Evolutionary conservation across 129 eudicot species (phyloP), one percentile per base, ranked within the genome.

Genomic region (Apium graveolens): DNA sequence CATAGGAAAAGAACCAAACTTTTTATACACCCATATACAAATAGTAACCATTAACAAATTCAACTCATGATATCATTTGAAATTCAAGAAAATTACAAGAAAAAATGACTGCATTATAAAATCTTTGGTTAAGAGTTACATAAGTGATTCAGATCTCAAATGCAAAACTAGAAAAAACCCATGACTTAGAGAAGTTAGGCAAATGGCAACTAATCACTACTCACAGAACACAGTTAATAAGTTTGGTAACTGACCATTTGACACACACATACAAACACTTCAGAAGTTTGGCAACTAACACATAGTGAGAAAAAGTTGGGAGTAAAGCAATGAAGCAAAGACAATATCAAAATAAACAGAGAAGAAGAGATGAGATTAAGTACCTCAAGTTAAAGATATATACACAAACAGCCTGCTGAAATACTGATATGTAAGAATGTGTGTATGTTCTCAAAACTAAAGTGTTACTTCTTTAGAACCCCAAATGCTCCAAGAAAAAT

Each of bases 81-180:
- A 49, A 72, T 27, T 32, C 71, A 53, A 37, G 35, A n/a, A 48
- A 44, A 45, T 26, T 13, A 76, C 69, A 79, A 72, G 80, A 31
- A 53, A 81, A 68, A 45, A 5, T 18, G 41, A 37, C 39, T 37
- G 46, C 26, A 76, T 53, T 69, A 75, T 86, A 79, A 41, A 35
- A 55, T 79, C 71, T 76, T 60, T 35, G 39, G 51, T 35, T 35
- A 35, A 35, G 37, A 3, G 37, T 74, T 76, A 78, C 18, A 48
- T 12, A 39, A 13, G 38, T 8, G 51, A 75, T 74, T 74, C 84
- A 87, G 86, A 87, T 87, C 90, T 80, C 55, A 60, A 43, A 35
- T 24, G 69, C 78, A 74, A 74, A 86, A n/a, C 70, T 42, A 57
- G 14, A 73, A 20, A 73, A 49, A 72, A 39, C 68, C 70, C 68